Base-by-base conservation (phyloP, 2,329 filamentous ascomycete species). In the Waltergamsia citrina region DNA sequence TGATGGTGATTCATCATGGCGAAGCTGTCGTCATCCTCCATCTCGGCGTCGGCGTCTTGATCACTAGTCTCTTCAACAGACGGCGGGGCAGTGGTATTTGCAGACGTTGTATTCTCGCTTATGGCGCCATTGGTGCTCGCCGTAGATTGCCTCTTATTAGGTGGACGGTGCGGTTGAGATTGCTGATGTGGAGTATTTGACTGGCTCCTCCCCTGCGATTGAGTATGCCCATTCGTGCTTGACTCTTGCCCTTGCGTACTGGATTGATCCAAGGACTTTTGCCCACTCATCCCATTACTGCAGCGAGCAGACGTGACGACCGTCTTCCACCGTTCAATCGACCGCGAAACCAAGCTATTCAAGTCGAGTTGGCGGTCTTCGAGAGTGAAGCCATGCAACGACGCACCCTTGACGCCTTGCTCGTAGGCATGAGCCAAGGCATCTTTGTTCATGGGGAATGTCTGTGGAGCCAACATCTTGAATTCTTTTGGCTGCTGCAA, bases 401-500 rank as follows among this genome's bases (percentile, higher is more conserved):
- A 52, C 7, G 51, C 51, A 5, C 58, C 57, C 26, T 62, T 59
- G 14, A 62, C 47, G 4, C 60, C 61, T 15, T 64, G 46, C 34
- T 74, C 68, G 17, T 64, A 60, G 19, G 72, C 41, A 32, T 64
- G 59, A 8, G 57, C 53, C 16, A 76, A 46, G 12, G 73, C 41
- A 4, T 67, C 60, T 19, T 63, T 57, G 33, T 70, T 66, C 30
- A 78, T 50, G 3, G 67, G 66, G 3, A 75, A 52, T 0, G 69
- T 74, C 6, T 60, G 54, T 1, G 75, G 73, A 0, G 67, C 55
- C 6, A 65, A 46, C 17, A 74, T 54, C 40, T 64, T 71, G 46
- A 71, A 78, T 46, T 80, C 75, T 16, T 67, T 63, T 0, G 74
- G 74, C 40, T 78, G 73, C 43, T 78, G 73, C 12, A 72, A 50